Evolutionary conservation across 1,139 yeast species (phyloP), one percentile per base, ranked within the genome.

Genomic region (Suhomyces taliae): DNA sequence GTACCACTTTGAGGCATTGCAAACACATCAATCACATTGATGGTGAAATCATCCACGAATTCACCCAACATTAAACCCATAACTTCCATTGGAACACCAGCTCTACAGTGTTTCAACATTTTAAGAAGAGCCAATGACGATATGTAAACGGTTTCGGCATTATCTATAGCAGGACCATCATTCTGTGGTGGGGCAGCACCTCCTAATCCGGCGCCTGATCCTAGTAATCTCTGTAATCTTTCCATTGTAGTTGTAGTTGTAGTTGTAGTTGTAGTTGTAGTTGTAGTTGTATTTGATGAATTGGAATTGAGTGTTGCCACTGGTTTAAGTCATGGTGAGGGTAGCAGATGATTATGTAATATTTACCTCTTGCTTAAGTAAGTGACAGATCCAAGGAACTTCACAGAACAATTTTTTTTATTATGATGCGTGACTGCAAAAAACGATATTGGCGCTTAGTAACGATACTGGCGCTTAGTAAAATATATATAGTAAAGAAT

Each of bases 1-100:
- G 99, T 95, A 65, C 99, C 96, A 27, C 90, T 83, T 71, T 93
- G 99, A 15, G 99, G 99, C 99, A 93, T 93, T 50, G 99, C 99
- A 77, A 93, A 93, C 45, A 93, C 99, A 64, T 93, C 99, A 53
- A 90, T 90, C 36, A 93, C 99, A 60, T 91, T 96, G 40, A 95
- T 95, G 1, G 99, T 95, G 70, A 88, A 93, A 53, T 95, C 99
- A 66, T 95, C 99, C 27, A 95, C 96, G 69, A 93, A 91, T 59
- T 93, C 98, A 43, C 99, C 99, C 58, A 95, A 81, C 99, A 95
- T 95, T 55, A 95, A 79, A 4, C 99, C 99, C 99, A 95, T 95
- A 43, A 95, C 99, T 74, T 95, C 99, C 99, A 95, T 95, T 14
- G 99, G 99, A 46, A 95, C 99, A 64, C 99, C 99, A 1, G 99